Evolutionary conservation across 176 grass and related monocot species (phyloP), one percentile per base, ranked within the genome.

Genomic region (Cenchrus americanus): DNA sequence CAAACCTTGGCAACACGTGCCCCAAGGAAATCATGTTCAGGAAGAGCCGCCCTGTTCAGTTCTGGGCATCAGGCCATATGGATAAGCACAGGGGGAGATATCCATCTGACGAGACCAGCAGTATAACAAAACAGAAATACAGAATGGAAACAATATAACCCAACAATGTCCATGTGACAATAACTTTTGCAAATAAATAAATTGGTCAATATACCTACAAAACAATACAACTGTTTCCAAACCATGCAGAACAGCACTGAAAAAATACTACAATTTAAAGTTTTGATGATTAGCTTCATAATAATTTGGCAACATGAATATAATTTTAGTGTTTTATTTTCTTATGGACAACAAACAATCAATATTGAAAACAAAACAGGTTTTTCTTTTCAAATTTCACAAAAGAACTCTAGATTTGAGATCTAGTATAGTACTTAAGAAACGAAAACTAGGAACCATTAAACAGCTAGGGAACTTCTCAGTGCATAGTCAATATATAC

Each of bases 1-100:
- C 60, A 81, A 66, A 67, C 13, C 44, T 14, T 37, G 78, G 14
- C 51, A 87, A 76, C 85, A 81, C 71, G 71, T 87, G 85, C 46
- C 84, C 84, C 24, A 82, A 82, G 13, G 23, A 37, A 76, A 19
- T 5, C 26, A 58, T 48, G 37, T 3, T 81, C 46, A 81, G 50
- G 55, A 68, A 19, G 14, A 23, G 80, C 14, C 27, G 27, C 62
- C 71, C 71, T 68, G 71, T 60, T 75, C 76, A 65, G 43, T 40
- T 76, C 67, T n/a, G 78, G 15, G 4, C 63, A 3, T 37, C 34
- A 37, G 34, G 4, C 34, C 2, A 19, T 69, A 76, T 76, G 79
- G 85, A 87, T 87, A 82, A 76, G 62, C 26, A 61, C 30, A 4
- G n/a, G 27, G 14, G 6, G 61, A 82, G 26, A 67, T 17, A 76